These are phyloP conservation scores for Salix dunnii DNA, from an alignment of 345 rosid species.

Conservation along the genomic window DNA sequence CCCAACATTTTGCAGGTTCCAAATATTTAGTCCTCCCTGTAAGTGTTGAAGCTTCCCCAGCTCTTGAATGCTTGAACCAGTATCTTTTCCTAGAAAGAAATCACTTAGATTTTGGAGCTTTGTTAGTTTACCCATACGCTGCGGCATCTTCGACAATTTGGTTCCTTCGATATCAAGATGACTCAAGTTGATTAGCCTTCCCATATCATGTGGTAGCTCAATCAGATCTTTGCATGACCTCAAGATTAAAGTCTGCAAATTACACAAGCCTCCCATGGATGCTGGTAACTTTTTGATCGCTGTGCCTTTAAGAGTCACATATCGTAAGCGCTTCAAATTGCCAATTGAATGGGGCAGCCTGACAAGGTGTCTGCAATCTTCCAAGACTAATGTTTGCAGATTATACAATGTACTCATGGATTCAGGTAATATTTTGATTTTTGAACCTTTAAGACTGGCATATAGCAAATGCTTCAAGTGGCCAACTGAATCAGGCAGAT, in stretches of 20 bases:
- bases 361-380: neutral
- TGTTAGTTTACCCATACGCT: neutral
- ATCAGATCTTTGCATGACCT: constrained; percentile 26
- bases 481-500: neutral
- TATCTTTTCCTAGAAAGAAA: neutral
- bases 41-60: neutral
- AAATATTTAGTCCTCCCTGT: neutral
- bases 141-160: neutral
- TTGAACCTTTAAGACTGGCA: neutral
- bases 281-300: constrained; percentile 26
- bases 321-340: constrained; percentile 5
- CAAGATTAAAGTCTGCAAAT: constrained; percentile 36
- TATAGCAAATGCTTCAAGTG: neutral
- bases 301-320: constrained; percentile 31
- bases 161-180: constrained; percentile 35
- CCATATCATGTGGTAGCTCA: constrained; percentile 31
- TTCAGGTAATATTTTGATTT: neutral
- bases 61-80: neutral
- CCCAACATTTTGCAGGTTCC: constrained; percentile 1
- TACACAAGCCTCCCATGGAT: constrained; percentile 25
- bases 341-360: neutral
- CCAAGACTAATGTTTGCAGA: neutral
- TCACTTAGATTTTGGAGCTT: neutral
- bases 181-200: constrained; percentile 27
- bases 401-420: neutral